Percentiles rank a stretch among this genome's conserved stretches.
phyloP scores from a whole-genome alignment of 441 rosid species.

The Biscutella laevigata region DNA sequence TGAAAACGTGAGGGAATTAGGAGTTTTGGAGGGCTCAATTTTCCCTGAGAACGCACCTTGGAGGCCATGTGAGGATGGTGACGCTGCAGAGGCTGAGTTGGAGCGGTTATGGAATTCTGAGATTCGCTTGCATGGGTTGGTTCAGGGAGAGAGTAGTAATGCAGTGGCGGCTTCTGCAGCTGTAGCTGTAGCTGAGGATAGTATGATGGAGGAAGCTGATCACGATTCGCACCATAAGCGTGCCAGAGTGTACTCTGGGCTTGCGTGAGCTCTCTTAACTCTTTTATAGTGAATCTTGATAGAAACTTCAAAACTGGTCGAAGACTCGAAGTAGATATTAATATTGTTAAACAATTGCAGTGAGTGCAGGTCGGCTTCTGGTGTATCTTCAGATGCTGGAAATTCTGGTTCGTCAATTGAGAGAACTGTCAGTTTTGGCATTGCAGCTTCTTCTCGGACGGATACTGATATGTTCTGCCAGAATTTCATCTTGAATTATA shows the following conservation, averaged over 20 bases:
- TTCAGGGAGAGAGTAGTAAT: slow-evolving; percentile 53
- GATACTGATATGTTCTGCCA: slow-evolving; percentile 42
- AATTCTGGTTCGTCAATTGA: slow-evolving; percentile 35
- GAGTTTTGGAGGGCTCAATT: slow-evolving; percentile 14
- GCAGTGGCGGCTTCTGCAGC: too few relatives aligned
- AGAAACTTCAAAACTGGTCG: too few relatives aligned
- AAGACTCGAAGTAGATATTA: too few relatives aligned
- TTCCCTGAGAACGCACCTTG: slow-evolving; percentile 25
- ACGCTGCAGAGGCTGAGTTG: slow-evolving; percentile 9
- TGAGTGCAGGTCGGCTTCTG: slow-evolving; percentile 28
- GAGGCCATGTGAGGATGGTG: slow-evolving; percentile 25
- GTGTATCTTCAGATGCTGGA: slow-evolving; percentile 33
- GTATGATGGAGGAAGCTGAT: slow-evolving; percentile 32
- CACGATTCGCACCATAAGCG: slow-evolving; percentile 69
- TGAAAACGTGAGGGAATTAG: slow-evolving; percentile 24
- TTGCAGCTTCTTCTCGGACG: slow-evolving; percentile 30
- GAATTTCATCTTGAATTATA: slow-evolving; percentile 54
- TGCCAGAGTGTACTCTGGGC: slow-evolving; percentile 51
- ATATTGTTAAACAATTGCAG: too few relatives aligned
- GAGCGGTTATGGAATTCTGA: slow-evolving; percentile 21
- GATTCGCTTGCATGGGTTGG: slow-evolving; percentile 16
- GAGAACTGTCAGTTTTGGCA: slow-evolving; percentile 27
- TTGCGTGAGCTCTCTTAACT: slow-evolving; percentile 42
- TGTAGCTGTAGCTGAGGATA: slow-evolving; percentile 16
- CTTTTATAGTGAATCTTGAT: neutral